Evolutionary conservation across 2,329 filamentous ascomycete genomes (phyloP).

Genomic region (Colletotrichum endophyticum): DNA sequence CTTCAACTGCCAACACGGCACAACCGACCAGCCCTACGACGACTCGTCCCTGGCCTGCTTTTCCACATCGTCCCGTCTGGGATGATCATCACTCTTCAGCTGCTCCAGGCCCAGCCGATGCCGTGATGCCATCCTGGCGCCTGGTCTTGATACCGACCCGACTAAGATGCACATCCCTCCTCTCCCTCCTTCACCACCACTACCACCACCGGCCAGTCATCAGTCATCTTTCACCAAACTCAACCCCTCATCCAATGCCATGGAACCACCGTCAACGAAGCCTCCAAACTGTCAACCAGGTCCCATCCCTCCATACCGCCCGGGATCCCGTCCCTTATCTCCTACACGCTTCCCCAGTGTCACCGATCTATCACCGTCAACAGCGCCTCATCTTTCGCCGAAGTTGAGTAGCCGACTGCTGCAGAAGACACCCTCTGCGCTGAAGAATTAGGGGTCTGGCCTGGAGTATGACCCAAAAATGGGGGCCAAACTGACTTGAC

Average conservation of each 20-base stretch:
- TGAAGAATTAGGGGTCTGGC: not conserved
- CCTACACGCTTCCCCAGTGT: not conserved
- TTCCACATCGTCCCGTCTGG: not conserved
- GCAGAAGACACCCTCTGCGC: not conserved
- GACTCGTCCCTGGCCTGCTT: not conserved
- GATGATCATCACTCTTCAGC: not conserved
- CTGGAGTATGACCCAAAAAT: not conserved
- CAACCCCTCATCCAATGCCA: not conserved
- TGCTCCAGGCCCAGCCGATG: not conserved
- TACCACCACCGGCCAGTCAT: not conserved
- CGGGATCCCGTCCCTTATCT: constrained; percentile 3
- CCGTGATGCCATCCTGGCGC: not conserved
- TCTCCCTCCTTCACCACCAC: not conserved
- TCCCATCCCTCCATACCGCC: not conserved
- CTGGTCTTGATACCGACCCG: not conserved
- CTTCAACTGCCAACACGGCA: not conserved
- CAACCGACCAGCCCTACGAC: not conserved
- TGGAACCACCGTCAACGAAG: not conserved
- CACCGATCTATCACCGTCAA: not conserved
- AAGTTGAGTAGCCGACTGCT: not conserved
- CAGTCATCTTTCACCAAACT: not conserved
- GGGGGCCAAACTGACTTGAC: not conserved
- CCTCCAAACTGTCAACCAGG: not conserved
- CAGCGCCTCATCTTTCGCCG: not conserved
- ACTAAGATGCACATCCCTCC: not conserved